A percentile compares a stretch with the other conserved stretches of the same genome.
These are phyloP conservation scores for Rhytidhysteron rufulum DNA, from an alignment of 2,329 filamentous ascomycete species.

Conservation along the genomic window DNA sequence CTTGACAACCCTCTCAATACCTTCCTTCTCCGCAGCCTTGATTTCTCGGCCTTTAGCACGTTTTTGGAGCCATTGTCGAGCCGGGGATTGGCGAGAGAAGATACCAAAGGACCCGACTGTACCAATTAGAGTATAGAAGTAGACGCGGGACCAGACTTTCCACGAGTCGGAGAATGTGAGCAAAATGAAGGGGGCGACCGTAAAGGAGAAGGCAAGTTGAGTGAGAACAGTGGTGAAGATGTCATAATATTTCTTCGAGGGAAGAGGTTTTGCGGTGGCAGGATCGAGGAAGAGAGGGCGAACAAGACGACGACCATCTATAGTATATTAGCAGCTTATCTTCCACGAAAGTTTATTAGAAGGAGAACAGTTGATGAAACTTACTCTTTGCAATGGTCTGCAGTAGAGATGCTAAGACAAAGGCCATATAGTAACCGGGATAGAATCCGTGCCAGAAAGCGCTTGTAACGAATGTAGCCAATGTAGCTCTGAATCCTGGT, in stretches of 20 bases:
- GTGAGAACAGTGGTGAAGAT: constrained; percentile 69
- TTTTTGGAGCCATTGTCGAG: constrained; percentile 39
- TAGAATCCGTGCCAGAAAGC: constrained; percentile 99
- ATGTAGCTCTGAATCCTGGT: constrained; percentile 87
- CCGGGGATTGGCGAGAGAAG: constrained; percentile 76
- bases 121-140: constrained; percentile 78
- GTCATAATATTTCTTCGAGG: constrained; percentile 84
- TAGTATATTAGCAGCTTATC: constrained; percentile 5
- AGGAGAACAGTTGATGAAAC: no score
- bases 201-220: constrained; percentile 79
- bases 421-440: constrained; percentile 90
- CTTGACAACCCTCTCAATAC: constrained; percentile 27
- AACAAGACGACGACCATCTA: constrained; percentile 83
- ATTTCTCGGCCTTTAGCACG: constrained; percentile 31
- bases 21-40: constrained; percentile 5
- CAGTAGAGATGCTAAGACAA: constrained; percentile 83
- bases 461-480: constrained; percentile 91
- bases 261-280: constrained; percentile 52
- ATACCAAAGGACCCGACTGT: constrained; percentile 64
- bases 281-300: constrained; percentile 90
- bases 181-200: constrained; percentile 78
- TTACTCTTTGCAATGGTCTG: constrained; percentile 93
- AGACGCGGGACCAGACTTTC: constrained; percentile 76
- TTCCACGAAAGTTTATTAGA: neutral
- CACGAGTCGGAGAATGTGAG: constrained; percentile 69